Evolutionary conservation across 1,284 basidiomycete species (phyloP), one percentile per base, ranked within the genome.

Genomic region (Hypsizygus ulmarius): DNA sequence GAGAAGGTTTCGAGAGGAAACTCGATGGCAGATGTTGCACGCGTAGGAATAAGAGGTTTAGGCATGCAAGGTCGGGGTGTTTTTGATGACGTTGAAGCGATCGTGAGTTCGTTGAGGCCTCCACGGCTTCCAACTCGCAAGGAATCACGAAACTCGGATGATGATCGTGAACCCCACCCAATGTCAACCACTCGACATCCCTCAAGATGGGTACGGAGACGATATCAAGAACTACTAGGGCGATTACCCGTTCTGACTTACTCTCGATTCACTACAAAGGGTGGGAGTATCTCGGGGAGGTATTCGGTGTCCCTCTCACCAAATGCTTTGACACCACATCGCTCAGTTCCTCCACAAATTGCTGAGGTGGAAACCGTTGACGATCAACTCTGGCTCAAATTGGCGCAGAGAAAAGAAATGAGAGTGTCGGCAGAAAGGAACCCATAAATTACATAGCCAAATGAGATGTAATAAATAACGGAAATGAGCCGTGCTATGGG

Each of bases 141-240:
- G 53, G 66, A 71, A 53, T 56, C 59, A 39, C 50, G 29, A 43
- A 38, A 43, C n/a, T 6, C 29, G n/a, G 30, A 49, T 15, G 33
- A 43, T 14, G 34, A 25, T 34, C 15, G 18, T 19, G n/a, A 35
- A 32, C 42, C 32, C 19, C 3, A 43, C 54, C 16, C 57, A 41
- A 52, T 37, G 27, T 2, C 10, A 11, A 36, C 37, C 18, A 16
- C n/a, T 37, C 53, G 59, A n/a, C 70, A 75, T 51, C 71, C 74
- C 15, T 68, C 67, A 39, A 71, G 84, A 51, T 89, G 84, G 74
- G 59, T 90, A 51, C 79, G 84, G 42, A 72, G 87, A 41, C 75
- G 84, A 45, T 90, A 84, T 54, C 78, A 75, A 48, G 68, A 73
- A 32, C 70, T 90, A 14, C 68, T 90, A 3, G 70, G 70, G 11